These are phyloP conservation scores for Ceratocystis harringtonii DNA, from an alignment of 2,329 filamentous ascomycete species.

Conservation along the genomic window DNA sequence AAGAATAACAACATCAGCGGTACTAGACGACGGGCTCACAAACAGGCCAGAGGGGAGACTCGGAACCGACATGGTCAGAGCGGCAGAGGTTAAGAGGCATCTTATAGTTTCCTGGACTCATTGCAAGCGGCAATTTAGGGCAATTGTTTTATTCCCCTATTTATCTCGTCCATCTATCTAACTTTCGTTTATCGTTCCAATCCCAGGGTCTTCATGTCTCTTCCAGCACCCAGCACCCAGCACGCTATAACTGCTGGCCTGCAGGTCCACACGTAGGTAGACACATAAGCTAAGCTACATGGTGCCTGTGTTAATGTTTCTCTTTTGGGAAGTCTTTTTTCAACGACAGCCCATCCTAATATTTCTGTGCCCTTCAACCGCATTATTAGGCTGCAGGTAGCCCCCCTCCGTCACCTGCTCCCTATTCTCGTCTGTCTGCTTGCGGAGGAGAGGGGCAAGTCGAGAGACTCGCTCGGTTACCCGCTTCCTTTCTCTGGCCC, in stretches of 20 bases:
- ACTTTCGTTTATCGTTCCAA: background rate
- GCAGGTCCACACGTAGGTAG: background rate
- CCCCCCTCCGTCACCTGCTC: background rate
- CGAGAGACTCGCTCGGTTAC: background rate
- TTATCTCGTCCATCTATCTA: background rate
- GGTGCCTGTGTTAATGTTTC: background rate
- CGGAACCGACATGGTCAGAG: conserved; percentile 2
- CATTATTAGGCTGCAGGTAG: background rate
- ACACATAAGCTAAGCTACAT: no score
- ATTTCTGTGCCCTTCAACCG: background rate
- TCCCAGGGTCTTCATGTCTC: background rate
- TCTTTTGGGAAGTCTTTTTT: background rate
- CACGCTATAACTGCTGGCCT: background rate
- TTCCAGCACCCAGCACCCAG: background rate
- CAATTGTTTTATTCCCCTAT: background rate
- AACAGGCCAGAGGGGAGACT: background rate
- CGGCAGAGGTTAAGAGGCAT: background rate
- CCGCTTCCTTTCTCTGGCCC: background rate
- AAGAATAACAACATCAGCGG: background rate
- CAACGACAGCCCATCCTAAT: background rate
- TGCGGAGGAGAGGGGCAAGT: no score
- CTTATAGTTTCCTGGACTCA: conserved; percentile 1
- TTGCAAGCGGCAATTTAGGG: background rate
- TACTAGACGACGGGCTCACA: background rate
- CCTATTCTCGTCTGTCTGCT: no score